Evolutionary conservation across 495 filamentous ascomycete species (phyloP).

Genomic region (Aspergillus nanangensis): DNA sequence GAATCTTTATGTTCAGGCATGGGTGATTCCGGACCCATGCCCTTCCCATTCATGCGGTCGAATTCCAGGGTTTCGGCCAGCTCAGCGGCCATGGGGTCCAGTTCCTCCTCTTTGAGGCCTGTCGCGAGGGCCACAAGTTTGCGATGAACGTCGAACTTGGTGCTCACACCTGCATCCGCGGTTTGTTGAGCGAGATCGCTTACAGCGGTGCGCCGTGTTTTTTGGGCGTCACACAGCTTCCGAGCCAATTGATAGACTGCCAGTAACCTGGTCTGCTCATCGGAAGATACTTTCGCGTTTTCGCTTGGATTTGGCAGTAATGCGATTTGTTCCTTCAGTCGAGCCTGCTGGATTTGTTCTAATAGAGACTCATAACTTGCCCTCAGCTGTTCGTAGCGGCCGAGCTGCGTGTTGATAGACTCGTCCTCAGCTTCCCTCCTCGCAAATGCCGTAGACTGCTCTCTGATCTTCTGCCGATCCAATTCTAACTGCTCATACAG

Average conservation of each 20-base stretch:
- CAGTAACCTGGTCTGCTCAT: constrained; percentile 24
- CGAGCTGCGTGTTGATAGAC: constrained; percentile 22
- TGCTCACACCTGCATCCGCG: constrained; percentile 45
- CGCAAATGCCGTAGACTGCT: constrained; percentile 22
- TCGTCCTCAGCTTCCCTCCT: constrained; percentile 32
- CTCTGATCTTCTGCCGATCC: constrained; percentile 40
- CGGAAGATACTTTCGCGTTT: constrained; percentile 11
- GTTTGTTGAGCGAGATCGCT: constrained; percentile 43
- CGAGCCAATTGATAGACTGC: constrained; percentile 28
- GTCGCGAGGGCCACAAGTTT: constrained; percentile 49
- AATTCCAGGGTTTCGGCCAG: constrained; percentile 44
- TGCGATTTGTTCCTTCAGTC: constrained; percentile 23
- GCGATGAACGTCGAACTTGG: constrained; percentile 48
- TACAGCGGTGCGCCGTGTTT: constrained; percentile 36
- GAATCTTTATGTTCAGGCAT: constrained; percentile 25
- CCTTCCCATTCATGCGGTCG: constrained; percentile 40
- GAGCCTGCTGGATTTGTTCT: constrained; percentile 32
- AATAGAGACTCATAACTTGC: constrained; percentile 38
- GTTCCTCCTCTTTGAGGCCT: constrained; percentile 44
- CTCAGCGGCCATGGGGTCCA: constrained; percentile 46
- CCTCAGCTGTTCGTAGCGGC: constrained; percentile 32
- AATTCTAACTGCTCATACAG: constrained; percentile 41
- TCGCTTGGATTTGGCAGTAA: constrained; percentile 15
- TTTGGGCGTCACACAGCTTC: constrained; percentile 36
- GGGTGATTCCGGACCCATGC: constrained; percentile 21